phyloP scores from a whole-genome alignment of 257 asterid genomes.

The Paraleonurus japonicus region DNA sequence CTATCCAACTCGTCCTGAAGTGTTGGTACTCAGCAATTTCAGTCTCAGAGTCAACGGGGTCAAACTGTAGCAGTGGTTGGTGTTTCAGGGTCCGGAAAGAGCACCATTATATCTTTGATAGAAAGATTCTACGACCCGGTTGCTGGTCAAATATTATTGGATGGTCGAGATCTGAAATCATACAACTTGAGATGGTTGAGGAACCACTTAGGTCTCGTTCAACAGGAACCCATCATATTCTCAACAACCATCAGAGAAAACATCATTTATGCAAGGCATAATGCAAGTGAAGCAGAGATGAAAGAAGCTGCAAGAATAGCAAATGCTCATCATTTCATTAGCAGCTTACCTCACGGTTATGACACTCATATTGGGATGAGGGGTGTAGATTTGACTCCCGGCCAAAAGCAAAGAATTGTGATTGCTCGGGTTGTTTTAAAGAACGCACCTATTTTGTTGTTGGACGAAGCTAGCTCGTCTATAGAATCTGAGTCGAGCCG shows the following conservation, averaged over 20 bases:
- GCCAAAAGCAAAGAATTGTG: conserved; percentile 96
- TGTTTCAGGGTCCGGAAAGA: conserved; percentile 98
- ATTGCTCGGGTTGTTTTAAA: conserved; percentile 89
- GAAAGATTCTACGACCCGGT: conserved; percentile 93
- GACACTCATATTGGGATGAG: conserved; percentile 99
- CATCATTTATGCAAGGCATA: conserved; percentile 95
- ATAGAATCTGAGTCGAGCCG: conserved; percentile 96
- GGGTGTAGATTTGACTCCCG: conserved; percentile 99
- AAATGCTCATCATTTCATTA: conserved; percentile 97
- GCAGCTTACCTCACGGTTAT: conserved; percentile 99
- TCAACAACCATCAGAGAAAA: conserved; percentile 94
- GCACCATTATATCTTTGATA: conserved; percentile 90
- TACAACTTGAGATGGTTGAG: conserved; percentile 98
- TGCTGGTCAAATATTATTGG: conserved; percentile 87
- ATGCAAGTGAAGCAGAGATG: conserved; percentile 99
- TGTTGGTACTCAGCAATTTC: conserved; percentile 93
- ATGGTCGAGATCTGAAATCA: conserved; percentile 86
- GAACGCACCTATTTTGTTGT: conserved; percentile 87
- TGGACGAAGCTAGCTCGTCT: conserved; percentile 98
- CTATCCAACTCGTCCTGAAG: conserved; percentile 92
- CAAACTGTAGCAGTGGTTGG: conserved; percentile 98
- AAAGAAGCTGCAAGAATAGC: conserved; percentile 99
- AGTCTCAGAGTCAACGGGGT: conserved; percentile 96
- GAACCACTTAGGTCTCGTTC: conserved; percentile 95
- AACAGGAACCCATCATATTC: conserved; percentile 97